Base-by-base conservation (phyloP, 306 rosid species). In the Urtica urens region DNA sequence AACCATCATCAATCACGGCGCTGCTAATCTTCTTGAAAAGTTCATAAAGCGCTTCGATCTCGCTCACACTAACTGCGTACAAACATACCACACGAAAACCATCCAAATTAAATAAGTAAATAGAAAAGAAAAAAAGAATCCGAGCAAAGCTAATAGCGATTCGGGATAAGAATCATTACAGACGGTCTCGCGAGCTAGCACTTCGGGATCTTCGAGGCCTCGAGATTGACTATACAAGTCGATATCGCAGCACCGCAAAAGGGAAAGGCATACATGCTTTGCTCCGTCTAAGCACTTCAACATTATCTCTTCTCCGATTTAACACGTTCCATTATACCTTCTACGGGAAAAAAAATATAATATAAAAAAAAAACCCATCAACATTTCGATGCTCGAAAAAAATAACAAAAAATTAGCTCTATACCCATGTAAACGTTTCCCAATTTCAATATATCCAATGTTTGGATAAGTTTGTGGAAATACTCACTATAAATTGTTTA, bases 1-100 rank as follows among this genome's bases (percentile, higher is more conserved):
- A 68, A 31, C 95, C 95, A 56, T 90, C 95, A 60, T 90, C 99
- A 51, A 90, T 90, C 51, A 85, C 94, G 22, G 94, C 95, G 62
- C 95, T 79, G 72, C 95, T 90, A 48, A 81, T 90, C 90, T 90
- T 81, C 80, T 90, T 90, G 61, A 90, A 90, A 59, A 90, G 93
- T 67, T 90, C 99, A 59, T 85, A 90, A 19, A 90, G 87, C 60
- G 99, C 95, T 67, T 90, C 99, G 55, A 90, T 82, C 78, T 92
- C 99, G 61, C 96, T 92, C 40, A 85, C 99, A 3, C 99, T 92
- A 69, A 92, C 96, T 85, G 93, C 75, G 75, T 57, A 27, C 51
- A 41, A 48, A 35, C 10, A 3, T 3, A 35, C 1, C 40, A 35
- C 40, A 13, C n/a, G n/a, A 35, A 35, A 10, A 14, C 2, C n/a